phyloP scores from a whole-genome alignment of 2,329 filamentous ascomycete species.

The Drechslera avenae region DNA sequence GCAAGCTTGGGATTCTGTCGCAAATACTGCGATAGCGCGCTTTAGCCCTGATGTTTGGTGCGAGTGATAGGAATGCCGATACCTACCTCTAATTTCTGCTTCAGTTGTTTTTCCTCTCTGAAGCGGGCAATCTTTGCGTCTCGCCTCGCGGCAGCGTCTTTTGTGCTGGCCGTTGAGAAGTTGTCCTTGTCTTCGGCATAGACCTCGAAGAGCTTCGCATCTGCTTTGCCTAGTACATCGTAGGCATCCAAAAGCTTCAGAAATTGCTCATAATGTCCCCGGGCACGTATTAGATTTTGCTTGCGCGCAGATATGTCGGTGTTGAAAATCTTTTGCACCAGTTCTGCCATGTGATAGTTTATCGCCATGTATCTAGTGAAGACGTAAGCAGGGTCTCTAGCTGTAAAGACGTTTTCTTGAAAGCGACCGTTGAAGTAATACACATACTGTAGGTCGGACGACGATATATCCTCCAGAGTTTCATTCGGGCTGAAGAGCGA shows the following conservation, averaged over 20 bases:
- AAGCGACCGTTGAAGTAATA: not conserved
- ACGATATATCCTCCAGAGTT: conserved; percentile 81
- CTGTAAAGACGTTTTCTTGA: not conserved
- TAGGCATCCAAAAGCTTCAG: conserved; percentile 79
- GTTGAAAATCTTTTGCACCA: conserved; percentile 70
- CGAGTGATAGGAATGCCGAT: conserved; percentile 13
- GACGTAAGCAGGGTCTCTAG: conserved; percentile 13
- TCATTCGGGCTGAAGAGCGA: conserved; percentile 93
- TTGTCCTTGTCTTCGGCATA: conserved; percentile 73
- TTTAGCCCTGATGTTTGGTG: conserved; percentile 16
- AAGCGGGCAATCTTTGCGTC: conserved; percentile 87
- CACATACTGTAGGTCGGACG: conserved; percentile 75
- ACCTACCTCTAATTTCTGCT: conserved; percentile 75
- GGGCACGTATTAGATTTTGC: conserved; percentile 64
- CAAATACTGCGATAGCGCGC: conserved; percentile 57
- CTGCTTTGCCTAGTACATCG: conserved; percentile 66
- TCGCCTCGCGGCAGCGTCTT: conserved; percentile 71
- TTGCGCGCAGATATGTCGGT: conserved; percentile 61
- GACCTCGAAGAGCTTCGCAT: conserved; percentile 71
- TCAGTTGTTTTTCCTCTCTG: conserved; percentile 82
- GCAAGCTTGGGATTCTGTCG: conserved; percentile 63
- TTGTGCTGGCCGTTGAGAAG: conserved; percentile 73
- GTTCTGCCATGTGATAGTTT: conserved; percentile 78
- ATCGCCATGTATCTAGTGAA: conserved; percentile 71
- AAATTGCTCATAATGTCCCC: conserved; percentile 77